Percentiles rank a stretch among this genome's conserved stretches.
Evolutionary conservation across 2,329 filamentous ascomycete species (phyloP).

Genomic region (Aureobasidium sp.): DNA sequence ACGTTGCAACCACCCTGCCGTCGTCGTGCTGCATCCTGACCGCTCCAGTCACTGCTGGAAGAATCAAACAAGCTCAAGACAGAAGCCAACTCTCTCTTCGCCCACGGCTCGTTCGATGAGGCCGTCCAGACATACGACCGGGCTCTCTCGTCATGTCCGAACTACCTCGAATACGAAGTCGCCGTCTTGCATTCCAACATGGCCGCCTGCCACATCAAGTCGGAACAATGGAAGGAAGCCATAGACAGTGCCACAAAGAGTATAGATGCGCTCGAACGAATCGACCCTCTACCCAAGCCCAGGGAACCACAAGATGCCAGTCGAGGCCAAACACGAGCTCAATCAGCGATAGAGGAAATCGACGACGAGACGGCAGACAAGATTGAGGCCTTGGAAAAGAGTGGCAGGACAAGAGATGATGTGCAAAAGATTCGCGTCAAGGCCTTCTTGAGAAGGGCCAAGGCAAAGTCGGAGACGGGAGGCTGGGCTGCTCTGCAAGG

Average conservation of each 20-base stretch:
- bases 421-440: conserved; percentile 74
- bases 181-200: conserved; percentile 86
- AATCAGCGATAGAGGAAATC: conserved; percentile 43
- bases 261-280: conserved; percentile 62
- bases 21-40: background rate
- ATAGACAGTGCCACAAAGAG: conserved; percentile 66
- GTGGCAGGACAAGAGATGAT: conserved; percentile 48
- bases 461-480: conserved; percentile 61
- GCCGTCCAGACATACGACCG: conserved; percentile 79
- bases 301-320: conserved; percentile 20
- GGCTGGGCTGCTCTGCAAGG: conserved; percentile 76
- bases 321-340: conserved; percentile 23
- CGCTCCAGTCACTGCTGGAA: conserved; percentile 54
- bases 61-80: conserved; percentile 69
- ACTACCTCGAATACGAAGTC: conserved; percentile 79
- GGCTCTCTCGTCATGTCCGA: conserved; percentile 70
- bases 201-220: conserved; percentile 78
- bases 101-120: conserved; percentile 61
- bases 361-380: conserved; percentile 38
- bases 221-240: conserved; percentile 78
- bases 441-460: conserved; percentile 70
- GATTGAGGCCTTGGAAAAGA: conserved; percentile 37
- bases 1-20: conserved; percentile 17
- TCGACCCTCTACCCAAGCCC: conserved; percentile 41
- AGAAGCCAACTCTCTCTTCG: conserved; percentile 74